phyloP scores from a whole-genome alignment of 2,329 filamentous ascomycete species.

The Colletotrichum acutatum region DNA sequence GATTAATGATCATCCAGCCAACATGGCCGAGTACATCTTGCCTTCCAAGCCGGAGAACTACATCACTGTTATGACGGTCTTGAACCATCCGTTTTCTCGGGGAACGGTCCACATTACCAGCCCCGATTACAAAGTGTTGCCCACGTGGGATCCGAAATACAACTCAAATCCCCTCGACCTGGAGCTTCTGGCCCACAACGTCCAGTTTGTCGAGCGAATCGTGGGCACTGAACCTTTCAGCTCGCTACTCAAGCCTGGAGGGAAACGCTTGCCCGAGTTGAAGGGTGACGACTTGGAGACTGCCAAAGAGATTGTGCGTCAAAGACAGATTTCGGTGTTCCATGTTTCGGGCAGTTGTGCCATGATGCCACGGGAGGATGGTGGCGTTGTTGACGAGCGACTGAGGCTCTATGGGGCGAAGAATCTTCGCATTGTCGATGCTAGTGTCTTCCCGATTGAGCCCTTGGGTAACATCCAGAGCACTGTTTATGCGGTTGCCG shows the following conservation, averaged over 20 bases:
- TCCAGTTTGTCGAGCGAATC: conserved; percentile 53
- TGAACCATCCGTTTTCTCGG: conserved; percentile 70
- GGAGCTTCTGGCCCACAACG: conserved; percentile 58
- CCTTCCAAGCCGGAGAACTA: conserved; percentile 56
- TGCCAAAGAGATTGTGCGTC: conserved; percentile 49
- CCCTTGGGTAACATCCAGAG: conserved; percentile 48
- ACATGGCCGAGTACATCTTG: conserved; percentile 39
- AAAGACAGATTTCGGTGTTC: conserved; percentile 50
- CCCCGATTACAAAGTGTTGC: conserved; percentile 51
- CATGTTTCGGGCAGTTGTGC: conserved; percentile 60
- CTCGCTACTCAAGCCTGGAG: conserved; percentile 52
- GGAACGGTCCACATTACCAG: conserved; percentile 68
- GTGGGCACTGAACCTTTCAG: conserved; percentile 52
- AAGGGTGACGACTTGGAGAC: conserved; percentile 44
- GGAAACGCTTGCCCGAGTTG: conserved; percentile 48
- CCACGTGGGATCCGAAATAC: conserved; percentile 66
- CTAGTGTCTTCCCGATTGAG: conserved; percentile 56
- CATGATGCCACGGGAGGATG: conserved; percentile 57
- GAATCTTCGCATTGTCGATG: conserved; percentile 57
- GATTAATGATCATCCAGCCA: conserved; percentile 38
- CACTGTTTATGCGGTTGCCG: conserved; percentile 45
- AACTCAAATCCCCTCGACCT: conserved; percentile 67
- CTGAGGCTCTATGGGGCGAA: conserved; percentile 56
- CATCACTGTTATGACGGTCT: conserved; percentile 65
- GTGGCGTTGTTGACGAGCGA: conserved; percentile 56